Evolutionary conservation across 495 filamentous ascomycete genomes (phyloP), one percentile per base, ranked within the genome.

Genomic region (Penicillium parvum): DNA sequence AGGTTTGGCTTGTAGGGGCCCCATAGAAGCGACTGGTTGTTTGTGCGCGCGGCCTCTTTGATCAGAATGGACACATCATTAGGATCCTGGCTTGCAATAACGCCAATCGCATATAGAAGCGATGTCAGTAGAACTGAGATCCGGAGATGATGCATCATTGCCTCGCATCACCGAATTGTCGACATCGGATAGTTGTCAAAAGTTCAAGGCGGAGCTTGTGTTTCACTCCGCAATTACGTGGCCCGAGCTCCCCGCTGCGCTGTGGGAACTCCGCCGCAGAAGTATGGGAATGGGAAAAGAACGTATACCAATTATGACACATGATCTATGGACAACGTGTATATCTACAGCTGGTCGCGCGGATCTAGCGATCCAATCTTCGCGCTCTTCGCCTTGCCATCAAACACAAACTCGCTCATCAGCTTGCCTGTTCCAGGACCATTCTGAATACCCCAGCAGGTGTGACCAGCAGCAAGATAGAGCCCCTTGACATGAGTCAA

Each of bases 391-490:
- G 85, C 79, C 47, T 75, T 72, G 7, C 89, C 89, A 41, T 94
- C 88, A 55, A 90, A 84, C 4, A 94, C 69, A 63, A 92, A 77
- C 57, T 91, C 88, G 43, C 84, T 86, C 68, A 98, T 85, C 25
- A 95, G 64, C 71, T 84, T 88, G 3, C 91, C 92, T 14, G 90
- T 96, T 5, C 80, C 94, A 4, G 90, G 89, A 3, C 82, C 89
- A 73, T 98, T 98, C 64, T 96, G 91, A 37, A 98, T 95, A 11
- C 91, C 91, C 92, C 92, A 97, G 64, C 92, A 97, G 3, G 88
- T 95, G 67, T 98, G 92, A 9, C 92, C 92, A 5, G 87, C 75
- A 2, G 94, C 92, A 47, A 98, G 67, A 58, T 89, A 81, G 25
- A 96, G 54, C 0, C 94, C 90, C 16, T 82, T 79, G 1, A 83